phyloP scores from a whole-genome alignment of 1,139 yeast species.

The Candida labiduridarum region DNA sequence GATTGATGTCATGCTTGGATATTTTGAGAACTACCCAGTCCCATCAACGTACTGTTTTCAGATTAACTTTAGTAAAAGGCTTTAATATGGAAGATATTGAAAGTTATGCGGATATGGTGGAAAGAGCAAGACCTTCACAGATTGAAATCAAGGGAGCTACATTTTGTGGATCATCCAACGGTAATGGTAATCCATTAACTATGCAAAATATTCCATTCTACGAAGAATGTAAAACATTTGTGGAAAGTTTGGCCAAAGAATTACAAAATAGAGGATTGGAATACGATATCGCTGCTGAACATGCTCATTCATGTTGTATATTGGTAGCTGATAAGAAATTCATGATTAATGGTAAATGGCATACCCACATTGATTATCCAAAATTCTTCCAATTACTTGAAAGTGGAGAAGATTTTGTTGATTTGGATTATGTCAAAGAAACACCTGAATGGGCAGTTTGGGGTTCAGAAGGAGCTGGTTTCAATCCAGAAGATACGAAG shows the following conservation, averaged over 20 bases:
- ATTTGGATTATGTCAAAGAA: slow-evolving; percentile 76
- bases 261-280: slow-evolving; percentile 62
- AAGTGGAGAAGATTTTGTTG: slow-evolving; percentile 66
- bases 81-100: slow-evolving; percentile 81
- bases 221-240: slow-evolving; percentile 84
- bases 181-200: slow-evolving; percentile 85
- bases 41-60: slow-evolving; percentile 87
- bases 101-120: slow-evolving; percentile 90
- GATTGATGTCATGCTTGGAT: slow-evolving; percentile 78
- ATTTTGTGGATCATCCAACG: slow-evolving; percentile 81
- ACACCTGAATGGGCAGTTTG: slow-evolving; percentile 93
- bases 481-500: slow-evolving; percentile 81
- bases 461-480: slow-evolving; percentile 86
- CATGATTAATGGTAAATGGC: slow-evolving; percentile 74
- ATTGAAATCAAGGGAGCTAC: slow-evolving; percentile 95
- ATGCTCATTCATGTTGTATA: slow-evolving; percentile 93
- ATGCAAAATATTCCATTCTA: slow-evolving; percentile 96
- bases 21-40: slow-evolving; percentile 70
- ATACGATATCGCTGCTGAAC: slow-evolving; percentile 91
- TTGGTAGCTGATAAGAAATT: slow-evolving; percentile 78
- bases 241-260: slow-evolving; percentile 59
- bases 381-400: slow-evolving; percentile 72
- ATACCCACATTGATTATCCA: slow-evolving; percentile 85
- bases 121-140: slow-evolving; percentile 79
- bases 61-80: slow-evolving; percentile 89